Evolutionary conservation across 768 basidiomycete genomes (phyloP).

Genomic region (Pleurotus eryngii): DNA sequence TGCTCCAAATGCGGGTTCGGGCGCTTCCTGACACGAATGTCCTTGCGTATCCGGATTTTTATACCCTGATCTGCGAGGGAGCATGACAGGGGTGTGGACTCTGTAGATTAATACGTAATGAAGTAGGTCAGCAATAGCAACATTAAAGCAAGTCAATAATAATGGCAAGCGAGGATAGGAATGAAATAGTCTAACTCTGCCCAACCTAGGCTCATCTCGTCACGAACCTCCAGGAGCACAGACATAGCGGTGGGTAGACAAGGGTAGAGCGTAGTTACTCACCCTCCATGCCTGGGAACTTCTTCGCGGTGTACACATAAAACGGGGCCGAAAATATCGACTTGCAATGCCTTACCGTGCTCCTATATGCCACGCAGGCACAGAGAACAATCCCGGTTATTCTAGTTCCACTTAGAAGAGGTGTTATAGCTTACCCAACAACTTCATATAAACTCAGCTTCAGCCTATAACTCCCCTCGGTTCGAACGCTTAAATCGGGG

Average conservation of each 20-base stretch:
- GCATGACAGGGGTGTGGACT: slow-evolving; percentile 85
- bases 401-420: too few species aligned
- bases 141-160: background rate
- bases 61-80: slow-evolving; percentile 94
- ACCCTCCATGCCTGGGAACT: slow-evolving; percentile 97
- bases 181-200: too few species aligned
- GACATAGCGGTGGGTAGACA: too few species aligned
- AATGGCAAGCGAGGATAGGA: too few species aligned
- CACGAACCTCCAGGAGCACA: too few species aligned
- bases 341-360: slow-evolving; percentile 87
- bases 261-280: slow-evolving; percentile 16
- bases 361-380: slow-evolving; percentile 40
- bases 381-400: too few species aligned
- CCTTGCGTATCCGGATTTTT: slow-evolving; percentile 92
- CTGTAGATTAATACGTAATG: slow-evolving; percentile 32
- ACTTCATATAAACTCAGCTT: slow-evolving; percentile 82
- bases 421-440: slow-evolving; percentile 59
- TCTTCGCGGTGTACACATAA: slow-evolving; percentile 95
- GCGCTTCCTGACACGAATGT: slow-evolving; percentile 80
- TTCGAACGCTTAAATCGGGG: slow-evolving; percentile 88
- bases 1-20: slow-evolving; percentile 42
- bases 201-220: too few species aligned
- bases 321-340: slow-evolving; percentile 86
- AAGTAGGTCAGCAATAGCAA: background rate
- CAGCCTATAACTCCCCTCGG: slow-evolving; percentile 86